Conservation (phyloP, 768 basidiomycete species). For the Hericium rajendrae region DNA sequence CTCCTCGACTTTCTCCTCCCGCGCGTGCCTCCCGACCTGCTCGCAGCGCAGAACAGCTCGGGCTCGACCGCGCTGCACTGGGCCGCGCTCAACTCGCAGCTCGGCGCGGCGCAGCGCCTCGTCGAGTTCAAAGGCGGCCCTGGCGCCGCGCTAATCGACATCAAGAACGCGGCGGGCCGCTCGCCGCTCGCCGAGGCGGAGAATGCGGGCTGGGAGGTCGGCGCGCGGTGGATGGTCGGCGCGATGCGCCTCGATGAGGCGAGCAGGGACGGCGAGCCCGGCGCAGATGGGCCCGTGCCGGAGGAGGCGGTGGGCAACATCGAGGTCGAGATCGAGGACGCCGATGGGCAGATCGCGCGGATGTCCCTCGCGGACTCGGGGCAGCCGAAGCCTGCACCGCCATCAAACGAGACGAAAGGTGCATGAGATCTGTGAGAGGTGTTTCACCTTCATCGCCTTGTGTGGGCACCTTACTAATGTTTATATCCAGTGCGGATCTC, state of each 20-base stretch:
- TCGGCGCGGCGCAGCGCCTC: conserved; percentile 48
- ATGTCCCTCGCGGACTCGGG: conserved; percentile 29
- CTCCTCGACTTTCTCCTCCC: conserved; percentile 68
- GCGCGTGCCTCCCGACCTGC: conserved; percentile 38
- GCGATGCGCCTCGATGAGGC: conserved; percentile 66
- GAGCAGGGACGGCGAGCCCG: conserved; percentile 29
- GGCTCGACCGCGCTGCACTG: conserved; percentile 86
- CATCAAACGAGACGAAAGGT: not conserved
- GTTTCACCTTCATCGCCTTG: too few relatives aligned
- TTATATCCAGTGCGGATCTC: too few relatives aligned
- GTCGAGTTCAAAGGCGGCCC: conserved; percentile 48
- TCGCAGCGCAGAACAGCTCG: conserved; percentile 56
- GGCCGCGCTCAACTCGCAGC: conserved; percentile 80
- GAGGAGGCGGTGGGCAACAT: conserved; percentile 28
- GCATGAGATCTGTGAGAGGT: not conserved
- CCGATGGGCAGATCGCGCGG: conserved; percentile 57
- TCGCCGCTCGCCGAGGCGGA: conserved; percentile 81
- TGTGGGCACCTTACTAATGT: too few relatives aligned
- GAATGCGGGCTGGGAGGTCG: conserved; percentile 72
- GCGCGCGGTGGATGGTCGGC: conserved; percentile 72
- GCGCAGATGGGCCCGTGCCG: conserved; percentile 24
- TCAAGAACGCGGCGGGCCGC: conserved; percentile 62
- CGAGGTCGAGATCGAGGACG: conserved; percentile 64
- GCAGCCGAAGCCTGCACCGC: not conserved
- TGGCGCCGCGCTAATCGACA: conserved; percentile 61